Conservation (phyloP, 148 eudicot species). For the Selenicereus undatus region DNA sequence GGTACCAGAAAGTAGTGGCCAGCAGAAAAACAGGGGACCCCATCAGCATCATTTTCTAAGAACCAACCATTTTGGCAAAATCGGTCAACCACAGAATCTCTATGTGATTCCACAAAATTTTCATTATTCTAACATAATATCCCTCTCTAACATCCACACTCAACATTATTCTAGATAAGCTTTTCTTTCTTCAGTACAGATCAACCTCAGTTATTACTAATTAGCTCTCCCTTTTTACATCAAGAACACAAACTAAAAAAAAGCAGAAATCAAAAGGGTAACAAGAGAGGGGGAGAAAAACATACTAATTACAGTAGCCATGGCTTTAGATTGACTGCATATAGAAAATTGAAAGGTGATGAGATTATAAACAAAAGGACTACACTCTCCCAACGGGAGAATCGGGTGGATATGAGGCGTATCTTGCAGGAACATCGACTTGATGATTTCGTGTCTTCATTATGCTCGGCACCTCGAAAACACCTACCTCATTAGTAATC, state of each 20-base stretch:
- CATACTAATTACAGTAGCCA: slow-evolving; percentile 21
- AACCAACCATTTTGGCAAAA: slow-evolving; percentile 8
- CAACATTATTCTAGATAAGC: slow-evolving; percentile 9
- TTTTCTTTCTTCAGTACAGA: slow-evolving; percentile 15
- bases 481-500: slow-evolving; percentile 22
- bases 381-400: slow-evolving; percentile 66
- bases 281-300: neutral
- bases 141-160: slow-evolving; percentile 14
- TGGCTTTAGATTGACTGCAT: slow-evolving; percentile 4
- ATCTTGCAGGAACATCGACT: slow-evolving; percentile 42
- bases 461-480: slow-evolving; percentile 18
- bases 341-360: neutral
- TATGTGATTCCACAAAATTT: slow-evolving; percentile 10
- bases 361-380: slow-evolving; percentile 1
- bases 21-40: slow-evolving; percentile 6
- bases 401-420: slow-evolving; percentile 48
- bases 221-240: slow-evolving; percentile 24
- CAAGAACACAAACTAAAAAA: neutral
- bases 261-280: neutral
- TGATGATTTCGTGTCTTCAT: slow-evolving; percentile 24
- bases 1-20: slow-evolving; percentile 24
- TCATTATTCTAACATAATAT: too few relatives aligned
- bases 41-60: slow-evolving; percentile 11
- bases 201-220: neutral
- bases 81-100: neutral